Evolutionary conservation across 1,139 yeast genomes (phyloP).

Genomic region (Pichia sp.): DNA sequence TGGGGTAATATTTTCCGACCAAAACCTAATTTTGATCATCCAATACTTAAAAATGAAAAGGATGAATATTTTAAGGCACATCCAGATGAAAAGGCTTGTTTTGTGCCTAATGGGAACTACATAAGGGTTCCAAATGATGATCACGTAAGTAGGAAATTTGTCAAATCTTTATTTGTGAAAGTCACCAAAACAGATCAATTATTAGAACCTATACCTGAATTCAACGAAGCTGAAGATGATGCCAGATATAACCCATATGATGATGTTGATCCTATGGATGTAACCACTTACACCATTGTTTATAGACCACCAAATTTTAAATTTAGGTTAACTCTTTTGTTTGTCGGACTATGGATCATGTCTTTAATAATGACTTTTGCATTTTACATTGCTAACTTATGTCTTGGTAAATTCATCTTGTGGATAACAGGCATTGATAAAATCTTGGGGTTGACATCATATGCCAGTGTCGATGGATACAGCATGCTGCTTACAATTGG

Average conservation of each 20-base stretch:
- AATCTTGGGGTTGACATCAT: not conserved
- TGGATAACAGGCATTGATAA: slow-evolving; percentile 5
- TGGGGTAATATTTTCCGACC: slow-evolving; percentile 36
- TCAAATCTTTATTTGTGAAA: slow-evolving; percentile 64
- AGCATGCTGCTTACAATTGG: slow-evolving; percentile 13
- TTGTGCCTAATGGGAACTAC: slow-evolving; percentile 72
- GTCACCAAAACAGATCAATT: slow-evolving; percentile 77
- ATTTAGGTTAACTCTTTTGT: slow-evolving; percentile 47
- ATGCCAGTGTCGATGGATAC: slow-evolving; percentile 4
- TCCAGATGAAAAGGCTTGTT: slow-evolving; percentile 40
- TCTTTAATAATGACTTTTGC: slow-evolving; percentile 46
- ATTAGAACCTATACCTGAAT: slow-evolving; percentile 37
- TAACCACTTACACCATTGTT: slow-evolving; percentile 65
- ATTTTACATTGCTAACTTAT: slow-evolving; percentile 12
- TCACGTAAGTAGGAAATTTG: slow-evolving; percentile 57
- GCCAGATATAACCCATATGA: slow-evolving; percentile 46
- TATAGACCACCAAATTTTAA: slow-evolving; percentile 81
- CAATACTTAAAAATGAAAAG: slow-evolving; percentile 49
- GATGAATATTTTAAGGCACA: slow-evolving; percentile 37
- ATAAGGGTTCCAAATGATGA: slow-evolving; percentile 86
- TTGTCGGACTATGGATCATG: slow-evolving; percentile 63
- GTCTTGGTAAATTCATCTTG: slow-evolving; percentile 8
- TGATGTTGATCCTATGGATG: slow-evolving; percentile 42
- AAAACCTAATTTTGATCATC: slow-evolving; percentile 53
- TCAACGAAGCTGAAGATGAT: slow-evolving; percentile 31